Evolutionary conservation across 2,329 filamentous ascomycete species (phyloP).

Genomic region (Ophiostoma ips): DNA sequence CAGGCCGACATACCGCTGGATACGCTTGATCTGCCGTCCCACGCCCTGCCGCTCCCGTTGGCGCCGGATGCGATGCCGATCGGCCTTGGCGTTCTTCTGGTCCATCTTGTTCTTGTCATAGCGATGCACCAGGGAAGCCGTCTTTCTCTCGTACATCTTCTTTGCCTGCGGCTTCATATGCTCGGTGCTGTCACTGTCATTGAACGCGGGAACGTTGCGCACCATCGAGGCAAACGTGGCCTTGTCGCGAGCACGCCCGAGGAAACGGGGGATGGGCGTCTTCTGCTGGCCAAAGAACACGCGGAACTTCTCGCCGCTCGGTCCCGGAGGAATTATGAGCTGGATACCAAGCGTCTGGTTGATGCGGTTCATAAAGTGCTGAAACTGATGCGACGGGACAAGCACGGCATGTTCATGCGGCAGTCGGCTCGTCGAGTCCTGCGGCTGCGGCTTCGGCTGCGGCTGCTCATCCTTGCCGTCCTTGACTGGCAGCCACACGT

Average conservation of each 20-base stretch:
- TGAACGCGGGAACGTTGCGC: constrained; percentile 4
- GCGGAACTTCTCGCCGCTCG: constrained; percentile 39
- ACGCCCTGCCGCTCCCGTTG: background rate
- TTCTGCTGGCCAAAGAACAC: constrained; percentile 46
- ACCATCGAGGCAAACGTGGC: constrained; percentile 21
- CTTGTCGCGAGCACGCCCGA: constrained; percentile 41
- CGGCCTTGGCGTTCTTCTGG: constrained; percentile 22
- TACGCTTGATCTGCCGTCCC: constrained; percentile 29
- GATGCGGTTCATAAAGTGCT: constrained; percentile 48
- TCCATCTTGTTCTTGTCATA: constrained; percentile 25
- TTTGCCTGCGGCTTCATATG: background rate
- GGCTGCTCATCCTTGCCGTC: constrained; percentile 16
- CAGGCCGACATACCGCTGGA: constrained; percentile 59
- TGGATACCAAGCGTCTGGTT: constrained; percentile 41
- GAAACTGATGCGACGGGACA: constrained; percentile 52
- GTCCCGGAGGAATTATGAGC: constrained; percentile 43
- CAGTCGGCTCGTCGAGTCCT: constrained; percentile 7
- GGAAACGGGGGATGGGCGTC: constrained; percentile 51
- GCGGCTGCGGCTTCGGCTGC: background rate
- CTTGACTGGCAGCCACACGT: constrained; percentile 39
- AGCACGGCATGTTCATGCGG: constrained; percentile 48
- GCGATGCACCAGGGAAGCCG: background rate
- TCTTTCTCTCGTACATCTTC: constrained; percentile 2
- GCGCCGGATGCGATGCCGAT: background rate
- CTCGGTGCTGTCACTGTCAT: constrained; percentile 1